Evolutionary conservation across 768 basidiomycete species (phyloP), one percentile per base, ranked within the genome.

Genomic region (Naganishia randhawae): DNA sequence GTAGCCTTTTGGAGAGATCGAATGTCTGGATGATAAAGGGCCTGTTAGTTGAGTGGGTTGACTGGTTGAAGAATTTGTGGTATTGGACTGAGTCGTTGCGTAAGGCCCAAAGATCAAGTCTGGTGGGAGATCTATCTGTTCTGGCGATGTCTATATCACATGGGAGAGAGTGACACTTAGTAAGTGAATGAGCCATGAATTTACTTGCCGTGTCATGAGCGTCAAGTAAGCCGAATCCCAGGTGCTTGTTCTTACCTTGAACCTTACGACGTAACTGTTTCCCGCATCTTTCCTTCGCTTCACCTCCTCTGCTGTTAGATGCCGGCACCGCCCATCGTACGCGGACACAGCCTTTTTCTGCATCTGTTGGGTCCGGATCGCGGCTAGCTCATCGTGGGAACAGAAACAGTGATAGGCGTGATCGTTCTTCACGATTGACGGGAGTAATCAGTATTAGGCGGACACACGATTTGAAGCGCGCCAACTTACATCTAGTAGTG

Each of bases 361-460:
- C 87, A n/a, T 93, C 89, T 0, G 86, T 3, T 88, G 84, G 1
- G 87, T 87, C 35, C 90, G 86, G 19, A 86, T 89, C 13, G 83
- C 82, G 0, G 85, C 77, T 3, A 98, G 83, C 52, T 85, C 85
- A 69, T 89, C 87, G 0, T 86, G 82, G 1, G 89, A 85, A 79
- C 95, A 97, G 82, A 98, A 98, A 79, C 96, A 98, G 22, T 91
- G 88, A 77, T 99, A 99, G 8, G 94, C 95, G 68, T 89, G 86
- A 4, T 89, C 91, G 50, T 85, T 84, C 93, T 97, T 70, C 22
- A 14, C 67, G 33, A 54, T 35, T 55, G 11, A 33, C 27, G n/a
- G 50, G 55, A 14, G 69, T 6, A 52, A 17, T 17, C 31, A 27
- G 42, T 33, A 14, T 50, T 57, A 25, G 57, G 19, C 14, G n/a